phyloP scores from a whole-genome alignment of 495 filamentous ascomycete genomes.

The Penicillium argentinense region DNA sequence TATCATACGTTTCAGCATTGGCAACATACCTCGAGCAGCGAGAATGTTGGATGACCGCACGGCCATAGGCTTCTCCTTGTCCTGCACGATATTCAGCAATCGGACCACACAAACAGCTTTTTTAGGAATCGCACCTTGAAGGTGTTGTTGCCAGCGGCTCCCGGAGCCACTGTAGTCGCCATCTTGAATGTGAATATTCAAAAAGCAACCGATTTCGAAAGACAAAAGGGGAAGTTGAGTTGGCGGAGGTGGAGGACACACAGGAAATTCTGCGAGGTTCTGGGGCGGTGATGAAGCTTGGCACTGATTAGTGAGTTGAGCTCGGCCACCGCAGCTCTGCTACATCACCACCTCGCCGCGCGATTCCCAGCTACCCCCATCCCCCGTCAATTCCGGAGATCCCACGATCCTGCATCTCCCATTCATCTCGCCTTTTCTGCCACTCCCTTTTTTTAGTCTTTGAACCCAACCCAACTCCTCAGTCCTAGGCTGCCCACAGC shows the following conservation, averaged over 20 bases:
- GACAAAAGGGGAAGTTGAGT: slow-evolving; percentile 23
- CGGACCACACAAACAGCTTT: slow-evolving; percentile 33
- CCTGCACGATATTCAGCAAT: slow-evolving; percentile 59
- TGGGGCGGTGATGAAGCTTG: slow-evolving; percentile 56
- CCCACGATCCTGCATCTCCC: slow-evolving; percentile 5
- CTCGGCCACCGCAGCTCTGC: slow-evolving; percentile 33
- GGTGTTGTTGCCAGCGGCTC: slow-evolving; percentile 63
- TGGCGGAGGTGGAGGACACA: slow-evolving; percentile 32
- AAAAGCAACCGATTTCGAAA: slow-evolving; percentile 28
- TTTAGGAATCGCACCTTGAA: slow-evolving; percentile 66
- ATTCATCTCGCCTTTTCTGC: neutral
- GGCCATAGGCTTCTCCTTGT: slow-evolving; percentile 98
- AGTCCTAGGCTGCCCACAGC: slow-evolving; percentile 33
- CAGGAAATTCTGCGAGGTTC: slow-evolving; percentile 54
- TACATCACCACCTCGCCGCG: slow-evolving; percentile 29
- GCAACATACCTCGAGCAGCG: slow-evolving; percentile 79
- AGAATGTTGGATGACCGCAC: slow-evolving; percentile 95
- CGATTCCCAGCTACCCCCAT: slow-evolving; percentile 16
- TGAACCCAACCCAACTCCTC: slow-evolving; percentile 13
- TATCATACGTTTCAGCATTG: neutral
- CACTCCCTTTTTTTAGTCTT: slow-evolving; percentile 5
- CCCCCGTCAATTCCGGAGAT: slow-evolving; percentile 10
- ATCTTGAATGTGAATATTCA: slow-evolving; percentile 51
- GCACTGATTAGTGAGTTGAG: slow-evolving; percentile 45
- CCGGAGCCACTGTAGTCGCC: slow-evolving; percentile 60